These are phyloP conservation scores for Metarhizium robertsii DNA, from an alignment of 2,329 filamentous ascomycete genomes.

Conservation along the genomic window DNA sequence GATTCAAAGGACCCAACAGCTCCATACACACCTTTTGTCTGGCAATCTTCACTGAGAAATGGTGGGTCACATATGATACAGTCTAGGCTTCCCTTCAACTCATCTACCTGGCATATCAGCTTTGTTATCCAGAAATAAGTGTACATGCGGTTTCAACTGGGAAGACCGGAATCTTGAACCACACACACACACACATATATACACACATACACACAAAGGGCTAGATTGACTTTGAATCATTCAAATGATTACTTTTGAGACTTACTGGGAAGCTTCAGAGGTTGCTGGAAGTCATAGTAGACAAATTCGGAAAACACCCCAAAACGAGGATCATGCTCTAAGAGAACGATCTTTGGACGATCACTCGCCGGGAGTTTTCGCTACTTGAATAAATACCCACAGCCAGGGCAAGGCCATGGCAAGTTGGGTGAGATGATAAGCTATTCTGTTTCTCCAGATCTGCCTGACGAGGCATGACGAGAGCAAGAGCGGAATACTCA, in stretches of 20 bases:
- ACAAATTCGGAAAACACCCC: conserved; percentile 64
- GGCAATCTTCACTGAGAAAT: conserved; percentile 71
- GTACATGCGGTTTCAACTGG: background rate
- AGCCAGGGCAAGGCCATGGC: background rate
- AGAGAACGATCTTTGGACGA: conserved; percentile 50
- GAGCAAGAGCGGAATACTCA: conserved; percentile 24
- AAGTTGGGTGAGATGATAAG: background rate
- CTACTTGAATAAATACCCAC: conserved; percentile 3
- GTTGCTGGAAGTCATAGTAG: conserved; percentile 64
- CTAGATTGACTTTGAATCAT: background rate
- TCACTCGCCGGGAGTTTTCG: conserved; percentile 13
- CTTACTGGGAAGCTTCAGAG: conserved; percentile 53
- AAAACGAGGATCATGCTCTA: conserved; percentile 70
- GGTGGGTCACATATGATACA: conserved; percentile 69
- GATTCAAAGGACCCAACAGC: background rate
- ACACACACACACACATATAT: background rate
- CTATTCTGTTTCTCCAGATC: background rate
- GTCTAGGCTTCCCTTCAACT: conserved; percentile 56
- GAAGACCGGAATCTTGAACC: background rate
- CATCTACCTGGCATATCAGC: conserved; percentile 19
- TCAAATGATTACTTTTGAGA: background rate
- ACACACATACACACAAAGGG: background rate
- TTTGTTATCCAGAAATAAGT: background rate
- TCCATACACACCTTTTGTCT: conserved; percentile 55
- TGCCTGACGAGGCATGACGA: background rate